Conservation (phyloP, 192 early-diverging fungal species). For the Coemansia interrupta region DNA sequence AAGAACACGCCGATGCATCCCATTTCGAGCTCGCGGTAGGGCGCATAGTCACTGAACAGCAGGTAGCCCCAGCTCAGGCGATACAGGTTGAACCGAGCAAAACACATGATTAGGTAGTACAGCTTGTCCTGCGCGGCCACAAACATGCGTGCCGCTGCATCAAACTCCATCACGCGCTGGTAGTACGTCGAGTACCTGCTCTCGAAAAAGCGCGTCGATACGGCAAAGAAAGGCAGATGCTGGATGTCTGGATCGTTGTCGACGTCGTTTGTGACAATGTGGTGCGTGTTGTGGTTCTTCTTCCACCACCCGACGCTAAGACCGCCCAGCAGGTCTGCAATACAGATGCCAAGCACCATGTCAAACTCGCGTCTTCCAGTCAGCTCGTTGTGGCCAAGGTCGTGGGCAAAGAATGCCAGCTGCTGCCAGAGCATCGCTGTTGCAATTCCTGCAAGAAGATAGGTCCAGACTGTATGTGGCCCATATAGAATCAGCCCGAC, state of each 20-base stretch:
- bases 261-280: constrained; percentile 91
- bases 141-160: constrained; percentile 69
- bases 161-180: constrained; percentile 76
- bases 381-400: constrained; percentile 94
- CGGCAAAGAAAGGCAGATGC: constrained; percentile 92
- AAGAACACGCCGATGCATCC: constrained; percentile 70
- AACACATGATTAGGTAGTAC: constrained; percentile 80
- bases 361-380: constrained; percentile 72
- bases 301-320: constrained; percentile 97
- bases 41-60: constrained; percentile 60
- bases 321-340: constrained; percentile 81
- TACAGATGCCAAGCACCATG: constrained; percentile 73
- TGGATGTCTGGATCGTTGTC: constrained; percentile 98
- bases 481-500: constrained; percentile 38
- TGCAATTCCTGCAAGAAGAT: constrained; percentile 52
- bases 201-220: constrained; percentile 74
- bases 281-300: constrained; percentile 93
- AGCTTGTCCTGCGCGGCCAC: constrained; percentile 78
- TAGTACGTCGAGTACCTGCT: constrained; percentile 89
- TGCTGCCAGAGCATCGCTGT: constrained; percentile 85
- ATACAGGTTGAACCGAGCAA: constrained; percentile 94
- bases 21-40: constrained; percentile 75
- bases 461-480: constrained; percentile 30
- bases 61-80: constrained; percentile 68
- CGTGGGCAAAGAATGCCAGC: constrained; percentile 88